Evolutionary conservation across 768 basidiomycete species (phyloP), one percentile per base, ranked within the genome.

Genomic region (Hygrophoropsis aurantiaca): DNA sequence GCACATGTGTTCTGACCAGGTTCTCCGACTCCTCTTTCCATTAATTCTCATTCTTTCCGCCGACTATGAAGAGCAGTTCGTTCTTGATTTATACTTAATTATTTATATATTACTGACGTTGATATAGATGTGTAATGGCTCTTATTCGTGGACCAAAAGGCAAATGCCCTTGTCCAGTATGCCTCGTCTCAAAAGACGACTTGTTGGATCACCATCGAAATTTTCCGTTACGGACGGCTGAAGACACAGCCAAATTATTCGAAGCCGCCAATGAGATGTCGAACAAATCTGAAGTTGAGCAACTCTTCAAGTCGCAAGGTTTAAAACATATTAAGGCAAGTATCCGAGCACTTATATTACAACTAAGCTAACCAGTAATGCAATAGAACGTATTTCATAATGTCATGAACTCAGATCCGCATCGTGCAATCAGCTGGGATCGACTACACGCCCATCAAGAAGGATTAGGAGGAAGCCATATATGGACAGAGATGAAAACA

Each of bases 21-120:
- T 67, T 10, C 4, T 42, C 1, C 64, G 61, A 0, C 51, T 25
- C 11, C 44, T 76, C 0, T 75, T 56, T 42, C 72, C 69, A 11
- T 40, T 66, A 19, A 60, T 75, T 24, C 40, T 71, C 0, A 69
- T 73, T 8, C 43, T 73, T 1, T 67, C 65, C 8, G 63, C 72
- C 23, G 72, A 75, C 32, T 77, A 73, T 51, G 69, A 75, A 48
- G 72, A 77, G 57, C 67, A 69, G 74, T 74, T 63, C 13, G 68
- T 49, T 7, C n/a, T n/a, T 43, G 63, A 2, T 65, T 72, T 9
- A 62, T 61, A 4, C 39, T 45, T 2, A 55, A 62, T n/a, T n/a
- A n/a, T n/a, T n/a, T n/a, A 30, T 13, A 30, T 30, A 13, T 6
- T 30, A 7, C 27, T 13, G 7, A 30, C 13, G n/a, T 4, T 42